Evolutionary conservation across 257 asterid genomes (phyloP).

Genomic region (Plantago major): DNA sequence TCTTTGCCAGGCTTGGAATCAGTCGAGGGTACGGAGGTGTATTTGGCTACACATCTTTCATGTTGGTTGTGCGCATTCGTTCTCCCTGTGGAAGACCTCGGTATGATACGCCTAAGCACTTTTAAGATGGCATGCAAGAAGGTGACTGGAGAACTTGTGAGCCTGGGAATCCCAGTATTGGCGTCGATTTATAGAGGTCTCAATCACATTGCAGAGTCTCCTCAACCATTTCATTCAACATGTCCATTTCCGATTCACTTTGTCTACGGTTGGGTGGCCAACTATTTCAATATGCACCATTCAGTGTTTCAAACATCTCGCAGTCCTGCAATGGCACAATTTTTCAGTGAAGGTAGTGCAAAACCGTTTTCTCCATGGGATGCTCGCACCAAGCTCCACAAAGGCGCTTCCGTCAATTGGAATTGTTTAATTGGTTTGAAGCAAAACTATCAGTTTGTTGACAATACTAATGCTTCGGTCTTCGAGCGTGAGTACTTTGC

Average conservation of each 20-base stretch:
- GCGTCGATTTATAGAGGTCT: background rate
- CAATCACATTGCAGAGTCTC: background rate
- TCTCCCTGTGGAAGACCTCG: background rate
- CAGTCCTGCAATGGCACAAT: too few relatives aligned
- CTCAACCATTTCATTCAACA: background rate
- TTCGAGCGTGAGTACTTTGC: too few relatives aligned
- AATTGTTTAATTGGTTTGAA: too few relatives aligned
- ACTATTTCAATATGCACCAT: background rate
- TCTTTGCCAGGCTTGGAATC: background rate
- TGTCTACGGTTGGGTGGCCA: background rate
- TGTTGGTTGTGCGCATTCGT: background rate
- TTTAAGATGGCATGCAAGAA: background rate
- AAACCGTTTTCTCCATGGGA: too few relatives aligned
- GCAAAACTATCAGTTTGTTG: too few relatives aligned
- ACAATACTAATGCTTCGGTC: too few relatives aligned
- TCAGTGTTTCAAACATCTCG: too few relatives aligned
- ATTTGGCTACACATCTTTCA: background rate
- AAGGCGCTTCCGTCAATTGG: too few relatives aligned
- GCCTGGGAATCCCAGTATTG: background rate
- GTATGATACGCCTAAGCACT: background rate
- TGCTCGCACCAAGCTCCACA: too few relatives aligned
- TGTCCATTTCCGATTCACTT: background rate
- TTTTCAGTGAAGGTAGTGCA: too few relatives aligned
- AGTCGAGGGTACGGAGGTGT: background rate
- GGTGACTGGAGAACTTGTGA: background rate